Evolutionary conservation across 2,329 filamentous ascomycete genomes (phyloP), one percentile per base, ranked within the genome.

Genomic region (Aspergillus tanneri): DNA sequence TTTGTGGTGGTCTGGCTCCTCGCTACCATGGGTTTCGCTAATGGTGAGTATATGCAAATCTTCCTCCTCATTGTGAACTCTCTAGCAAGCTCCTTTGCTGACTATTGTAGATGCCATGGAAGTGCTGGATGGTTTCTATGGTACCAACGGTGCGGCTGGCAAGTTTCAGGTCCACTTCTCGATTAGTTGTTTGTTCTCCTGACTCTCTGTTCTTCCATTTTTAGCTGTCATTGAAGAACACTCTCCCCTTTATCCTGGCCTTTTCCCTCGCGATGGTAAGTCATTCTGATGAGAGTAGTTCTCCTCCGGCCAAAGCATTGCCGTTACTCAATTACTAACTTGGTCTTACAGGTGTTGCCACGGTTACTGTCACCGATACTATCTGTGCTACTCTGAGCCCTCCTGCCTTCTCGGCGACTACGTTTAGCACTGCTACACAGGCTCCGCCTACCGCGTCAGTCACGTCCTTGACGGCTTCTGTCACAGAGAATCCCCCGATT

Each of bases 341-440:
- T 25, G 9, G 22, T 21, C 11, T 19, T 22, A 19, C 11, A 49
- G 40, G 22, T 12, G 14, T 27, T 24, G 47, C 44, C 27, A 56
- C 54, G 14, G 52, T 62, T 7, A 63, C 60, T 12, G 44, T 59
- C 14, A 64, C 60, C 12, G 52, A 57, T n/a, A 65, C 61, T 11
- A 36, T 52, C 3, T 58, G 56, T 38, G 50, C 37, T 16, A 30
- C 49, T 22, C 23, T 22, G 11, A 35, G n/a, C n/a, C n/a, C n/a
- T 19, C 22, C 47, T 5, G 37, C 32, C 22, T 11, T 40, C 18
- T 27, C 28, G 5, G 36, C 21, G 9, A 46, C 42, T 12, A 41
- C 49, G 36, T 27, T 42, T 23, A 32, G n/a, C 16, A 30, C 39
- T 11, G 27, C 25, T 19, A 14, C 39, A 10, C 19, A 16, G 11